These are phyloP conservation scores for Trichosporon sp. DNA, from an alignment of 1,284 basidiomycete genomes.

Conservation along the genomic window DNA sequence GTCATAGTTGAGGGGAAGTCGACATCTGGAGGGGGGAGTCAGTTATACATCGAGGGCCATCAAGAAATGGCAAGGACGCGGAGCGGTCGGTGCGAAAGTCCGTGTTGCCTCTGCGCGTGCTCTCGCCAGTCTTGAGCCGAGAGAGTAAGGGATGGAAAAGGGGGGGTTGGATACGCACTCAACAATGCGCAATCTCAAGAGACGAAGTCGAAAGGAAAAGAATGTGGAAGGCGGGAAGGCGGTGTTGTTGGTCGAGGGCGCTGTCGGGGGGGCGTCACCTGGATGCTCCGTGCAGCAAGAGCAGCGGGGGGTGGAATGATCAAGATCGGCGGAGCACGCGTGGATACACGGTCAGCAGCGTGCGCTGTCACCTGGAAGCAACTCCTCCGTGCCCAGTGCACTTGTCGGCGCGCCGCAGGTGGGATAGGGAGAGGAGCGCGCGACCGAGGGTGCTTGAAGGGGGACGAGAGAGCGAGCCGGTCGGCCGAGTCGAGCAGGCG, in stretches of 20 bases:
- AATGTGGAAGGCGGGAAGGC: background rate
- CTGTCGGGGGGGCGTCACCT: conserved; percentile 1
- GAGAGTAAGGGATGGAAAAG: background rate
- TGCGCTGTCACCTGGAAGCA: background rate
- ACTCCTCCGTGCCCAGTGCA: background rate
- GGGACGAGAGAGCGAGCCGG: background rate
- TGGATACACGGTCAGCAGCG: background rate
- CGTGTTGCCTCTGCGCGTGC: no score
- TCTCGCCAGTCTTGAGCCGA: background rate
- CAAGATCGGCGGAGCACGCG: background rate
- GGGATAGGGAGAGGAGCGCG: background rate
- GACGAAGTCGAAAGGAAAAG: background rate
- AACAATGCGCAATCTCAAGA: conserved; percentile 3
- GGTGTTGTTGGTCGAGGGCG: background rate
- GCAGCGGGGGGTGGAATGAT: background rate
- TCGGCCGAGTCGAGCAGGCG: background rate
- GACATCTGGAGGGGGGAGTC: background rate
- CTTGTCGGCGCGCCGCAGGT: background rate
- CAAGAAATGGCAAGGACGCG: background rate
- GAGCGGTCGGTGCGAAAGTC: background rate
- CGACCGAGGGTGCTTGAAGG: background rate
- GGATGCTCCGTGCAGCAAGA: conserved; percentile 3
- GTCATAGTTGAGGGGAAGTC: background rate
- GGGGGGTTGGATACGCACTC: background rate
- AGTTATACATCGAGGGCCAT: background rate